Base-by-base conservation (phyloP, 2,329 filamentous ascomycete genomes). In the Aaosphaeria pasadenensis region DNA sequence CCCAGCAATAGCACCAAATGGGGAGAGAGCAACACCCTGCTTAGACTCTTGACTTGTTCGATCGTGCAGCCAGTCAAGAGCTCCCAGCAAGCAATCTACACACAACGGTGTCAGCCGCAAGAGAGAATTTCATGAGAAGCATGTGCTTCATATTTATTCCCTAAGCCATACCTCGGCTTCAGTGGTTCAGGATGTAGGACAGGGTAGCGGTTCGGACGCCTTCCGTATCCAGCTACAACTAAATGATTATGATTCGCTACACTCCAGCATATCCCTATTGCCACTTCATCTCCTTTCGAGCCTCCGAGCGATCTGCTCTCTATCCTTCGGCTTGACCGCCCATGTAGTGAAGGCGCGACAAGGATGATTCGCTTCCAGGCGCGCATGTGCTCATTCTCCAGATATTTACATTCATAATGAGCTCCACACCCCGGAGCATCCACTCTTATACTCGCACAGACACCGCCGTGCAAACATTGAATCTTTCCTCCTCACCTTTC, bases 151-250 rank as follows among this genome's bases (percentile, higher is more conserved):
- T 29, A 39, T 29, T 47, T 43, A 30, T 43, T 5, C n/a, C 28
- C 11, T 45, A 33, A 48, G 47, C 53, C 51, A 35, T 50, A 45
- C 53, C 51, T 52, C 50, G 55, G 53, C 45, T 30, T 47, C 42
- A 33, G 32, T 48, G 47, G 43, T 32, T 48, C 49, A 36, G 46
- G 47, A 50, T 56, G 11, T 48, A 9, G 7, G n/a, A 36, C 53
- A 63, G 62, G 58, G 59, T 55, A 63, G 58, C 58, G 62, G 61
- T 46, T 66, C 66, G 67, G 67, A 50, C 55, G 38, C 39, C 47
- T 56, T 51, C 64, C 65, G 43, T 28, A 62, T 60, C 36, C 42
- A 60, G 64, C 54, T 56, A 55, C 55, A 38, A 50, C 52, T 44
- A 40, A 43, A 29, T 40, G 11, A 43, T 50, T 44, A 48, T 47